These are phyloP conservation scores for Purpureocillium takamizusanense DNA, from an alignment of 2,329 filamentous ascomycete genomes.

Conservation along the genomic window DNA sequence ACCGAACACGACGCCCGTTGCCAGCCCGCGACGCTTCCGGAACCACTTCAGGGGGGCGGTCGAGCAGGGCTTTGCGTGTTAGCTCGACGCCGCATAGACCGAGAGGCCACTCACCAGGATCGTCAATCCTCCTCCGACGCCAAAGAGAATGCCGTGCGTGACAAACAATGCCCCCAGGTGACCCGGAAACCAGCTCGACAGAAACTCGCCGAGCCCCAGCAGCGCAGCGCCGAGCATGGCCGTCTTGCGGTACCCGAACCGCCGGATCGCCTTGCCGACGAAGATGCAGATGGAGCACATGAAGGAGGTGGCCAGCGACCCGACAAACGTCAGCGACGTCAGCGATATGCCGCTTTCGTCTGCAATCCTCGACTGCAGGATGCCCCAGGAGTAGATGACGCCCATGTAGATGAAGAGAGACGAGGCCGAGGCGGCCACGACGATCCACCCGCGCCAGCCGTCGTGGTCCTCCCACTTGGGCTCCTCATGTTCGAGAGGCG, in stretches of 20 bases:
- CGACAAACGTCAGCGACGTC: constrained; percentile 17
- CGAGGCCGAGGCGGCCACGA: constrained; percentile 14
- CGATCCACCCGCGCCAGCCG: constrained; percentile 13
- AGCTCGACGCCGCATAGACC: neutral
- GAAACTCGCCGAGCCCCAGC: constrained; percentile 16
- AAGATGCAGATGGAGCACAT: constrained; percentile 16
- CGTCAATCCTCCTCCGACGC: constrained; percentile 15
- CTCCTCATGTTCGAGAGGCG: neutral
- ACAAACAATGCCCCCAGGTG: constrained; percentile 14
- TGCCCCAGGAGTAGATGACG: constrained; percentile 18
- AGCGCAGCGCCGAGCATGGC: constrained; percentile 14
- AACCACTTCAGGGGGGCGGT: constrained; percentile 17
- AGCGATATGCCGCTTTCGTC: constrained; percentile 11
- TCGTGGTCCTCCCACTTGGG: constrained; percentile 1
- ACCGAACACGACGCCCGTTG: constrained; percentile 18
- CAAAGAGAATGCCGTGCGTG: constrained; percentile 16
- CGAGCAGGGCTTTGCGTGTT: constrained; percentile 12
- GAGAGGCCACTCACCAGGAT: constrained; percentile 13
- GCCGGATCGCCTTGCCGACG: constrained; percentile 12
- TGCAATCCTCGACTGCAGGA: constrained; percentile 15
- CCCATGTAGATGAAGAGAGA: constrained; percentile 18
- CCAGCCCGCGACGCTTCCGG: constrained; percentile 15
- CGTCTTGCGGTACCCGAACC: constrained; percentile 12
- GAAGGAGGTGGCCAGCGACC: constrained; percentile 17
- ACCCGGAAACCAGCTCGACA: constrained; percentile 14